These are phyloP conservation scores for Gossypioides kirkii DNA, from an alignment of 345 rosid genomes.

Conservation along the genomic window DNA sequence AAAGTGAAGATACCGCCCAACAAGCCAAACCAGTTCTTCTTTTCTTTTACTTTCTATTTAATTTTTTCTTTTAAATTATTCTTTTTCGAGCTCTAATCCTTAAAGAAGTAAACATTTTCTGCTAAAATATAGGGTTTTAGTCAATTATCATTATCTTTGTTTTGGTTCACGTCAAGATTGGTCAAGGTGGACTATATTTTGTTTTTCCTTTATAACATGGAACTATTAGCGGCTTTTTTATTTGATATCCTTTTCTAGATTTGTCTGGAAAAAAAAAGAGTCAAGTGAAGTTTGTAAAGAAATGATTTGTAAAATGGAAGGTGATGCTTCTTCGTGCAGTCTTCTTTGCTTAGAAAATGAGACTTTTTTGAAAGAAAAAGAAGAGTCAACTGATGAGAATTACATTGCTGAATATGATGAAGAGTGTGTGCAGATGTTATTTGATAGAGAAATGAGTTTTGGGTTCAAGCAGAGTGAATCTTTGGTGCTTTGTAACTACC, in stretches of 20 bases:
- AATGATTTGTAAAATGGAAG: conserved; percentile 20
- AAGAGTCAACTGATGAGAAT: conserved; percentile 6
- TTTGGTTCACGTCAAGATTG: not conserved
- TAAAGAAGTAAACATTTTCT: not conserved
- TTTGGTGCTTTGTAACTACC: conserved; percentile 20
- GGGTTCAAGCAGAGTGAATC: conserved; percentile 27
- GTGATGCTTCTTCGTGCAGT: conserved; percentile 22
- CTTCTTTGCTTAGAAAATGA: conserved; percentile 37
- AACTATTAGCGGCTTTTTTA: not conserved
- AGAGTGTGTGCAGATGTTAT: conserved; percentile 28
- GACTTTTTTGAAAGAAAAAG: conserved; percentile 20
- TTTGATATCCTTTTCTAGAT: not conserved
- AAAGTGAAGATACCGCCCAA: not conserved
- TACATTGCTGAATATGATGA: conserved; percentile 20
- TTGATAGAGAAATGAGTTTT: conserved; percentile 33
- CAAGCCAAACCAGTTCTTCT: not conserved
- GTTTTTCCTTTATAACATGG: conserved; percentile 5
- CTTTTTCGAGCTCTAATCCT: conserved; percentile 2
- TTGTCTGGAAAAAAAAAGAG: not conserved
- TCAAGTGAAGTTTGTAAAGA: not conserved
- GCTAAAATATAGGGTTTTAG: not conserved
- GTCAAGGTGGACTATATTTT: not conserved
- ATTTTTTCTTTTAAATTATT: no score
- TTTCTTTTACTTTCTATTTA: no score
- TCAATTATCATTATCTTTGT: not conserved